Evolutionary conservation across 2,329 filamentous ascomycete genomes (phyloP), one percentile per base, ranked within the genome.

Genomic region (Tolypocladium inflatum): DNA sequence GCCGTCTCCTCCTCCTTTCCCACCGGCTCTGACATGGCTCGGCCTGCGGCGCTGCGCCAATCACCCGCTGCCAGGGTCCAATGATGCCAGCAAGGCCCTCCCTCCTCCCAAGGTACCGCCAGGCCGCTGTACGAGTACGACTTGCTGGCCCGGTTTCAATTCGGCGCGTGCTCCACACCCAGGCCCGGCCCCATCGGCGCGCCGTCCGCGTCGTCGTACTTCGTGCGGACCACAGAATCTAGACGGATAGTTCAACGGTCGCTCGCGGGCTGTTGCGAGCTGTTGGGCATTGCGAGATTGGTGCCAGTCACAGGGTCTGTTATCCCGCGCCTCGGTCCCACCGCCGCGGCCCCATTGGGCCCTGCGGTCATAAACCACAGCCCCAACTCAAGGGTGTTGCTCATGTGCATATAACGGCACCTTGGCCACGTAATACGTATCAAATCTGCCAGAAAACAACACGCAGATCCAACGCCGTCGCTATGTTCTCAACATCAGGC

Each of bases 381-480:
- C 19, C 19, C 41, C 19, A 9, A n/a, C 39, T 10, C 19, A 7
- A 50, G 26, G 26, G 33, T n/a, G 45, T 10, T 2, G 9, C 30
- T 35, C 19, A 33, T 50, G 45, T 33, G 45, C 45, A 50, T 50
- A 10, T 11, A 33, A 33, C 30, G 26, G 48, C 30, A n/a, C 19
- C 30, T 21, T 51, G 48, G 26, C n/a, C 48, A 51, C 48, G 48
- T 35, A 35, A 35, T 35, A 35, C 19, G 26, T 30, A 30, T 30
- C 26, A 2, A 13, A n/a, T 5, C 10, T 15, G 7, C 17, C 39
- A 4, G 10, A n/a, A 41, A 42, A 19, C 6, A 26, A 39, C 21
- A 33, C 2, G 2, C 54, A 55, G 10, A 23, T 23, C 13, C 23
- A 57, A 59, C 59, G 57, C 57, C 59, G 13, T 43, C 55, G 59